Percentiles rank a stretch among this genome's conserved stretches.
Evolutionary conservation across 2,329 filamentous ascomycete genomes (phyloP).

Genomic region (Fusarium humuli): DNA sequence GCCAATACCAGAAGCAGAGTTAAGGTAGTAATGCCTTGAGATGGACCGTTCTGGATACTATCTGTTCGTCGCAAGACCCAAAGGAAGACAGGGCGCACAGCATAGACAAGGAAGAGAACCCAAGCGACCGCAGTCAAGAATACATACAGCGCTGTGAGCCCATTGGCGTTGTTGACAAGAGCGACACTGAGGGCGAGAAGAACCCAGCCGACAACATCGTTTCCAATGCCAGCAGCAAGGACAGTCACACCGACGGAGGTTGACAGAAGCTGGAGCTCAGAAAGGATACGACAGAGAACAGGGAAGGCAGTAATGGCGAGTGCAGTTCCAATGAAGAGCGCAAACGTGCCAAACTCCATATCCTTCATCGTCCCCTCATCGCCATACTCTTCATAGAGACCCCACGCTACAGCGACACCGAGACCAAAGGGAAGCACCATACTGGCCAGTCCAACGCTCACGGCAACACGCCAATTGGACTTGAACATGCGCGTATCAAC

Average conservation of each 20-base stretch:
- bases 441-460: conserved; percentile 81
- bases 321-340: conserved; percentile 87
- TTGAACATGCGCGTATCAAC: conserved; percentile 82
- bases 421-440: conserved; percentile 87
- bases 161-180: conserved; percentile 86
- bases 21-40: conserved; percentile 83
- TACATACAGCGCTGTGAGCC: conserved; percentile 86
- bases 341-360: conserved; percentile 67
- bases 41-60: conserved; percentile 87
- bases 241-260: conserved; percentile 90
- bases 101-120: conserved; percentile 78
- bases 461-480: conserved; percentile 83
- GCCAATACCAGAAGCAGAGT: conserved; percentile 82
- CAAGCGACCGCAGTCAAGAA: conserved; percentile 81
- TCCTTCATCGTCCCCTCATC: conserved; percentile 53
- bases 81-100: conserved; percentile 78
- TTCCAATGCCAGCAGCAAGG: conserved; percentile 89
- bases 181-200: conserved; percentile 92
- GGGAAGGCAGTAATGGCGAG: conserved; percentile 93
- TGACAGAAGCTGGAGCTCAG: conserved; percentile 85
- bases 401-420: conserved; percentile 83
- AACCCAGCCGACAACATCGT: conserved; percentile 84
- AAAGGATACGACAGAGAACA: conserved; percentile 92
- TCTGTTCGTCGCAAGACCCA: conserved; percentile 79
- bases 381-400: conserved; percentile 80